phyloP scores from a whole-genome alignment of 345 rosid species.

The Capsella bursapastoris region DNA sequence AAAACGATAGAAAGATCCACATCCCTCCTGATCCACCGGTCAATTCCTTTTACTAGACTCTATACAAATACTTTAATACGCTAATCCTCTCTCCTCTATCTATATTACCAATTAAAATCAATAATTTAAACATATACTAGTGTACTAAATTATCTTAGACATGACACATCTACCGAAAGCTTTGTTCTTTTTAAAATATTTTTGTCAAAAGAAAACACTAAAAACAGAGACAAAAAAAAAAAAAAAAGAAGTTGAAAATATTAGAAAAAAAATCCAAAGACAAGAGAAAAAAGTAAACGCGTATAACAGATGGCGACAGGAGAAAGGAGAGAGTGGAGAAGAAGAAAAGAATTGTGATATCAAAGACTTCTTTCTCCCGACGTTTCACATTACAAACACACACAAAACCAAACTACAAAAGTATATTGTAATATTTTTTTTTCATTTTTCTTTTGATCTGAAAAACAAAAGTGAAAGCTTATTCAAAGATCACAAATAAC shows the following conservation, averaged over 20 bases:
- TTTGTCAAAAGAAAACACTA: conserved; percentile 31
- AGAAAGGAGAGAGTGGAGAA: conserved; percentile 44
- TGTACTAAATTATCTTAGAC: neutral
- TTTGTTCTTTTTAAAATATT: neutral
- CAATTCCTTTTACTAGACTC: conserved; percentile 1
- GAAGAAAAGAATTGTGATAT: conserved; percentile 41
- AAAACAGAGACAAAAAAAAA: conserved; percentile 4
- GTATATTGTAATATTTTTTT: neutral
- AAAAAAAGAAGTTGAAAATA: neutral
- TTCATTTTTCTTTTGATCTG: conserved; percentile 37
- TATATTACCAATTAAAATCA: conserved; percentile 8
- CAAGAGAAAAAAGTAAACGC: conserved; percentile 65
- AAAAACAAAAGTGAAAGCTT: conserved; percentile 35
- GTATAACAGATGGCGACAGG: conserved; percentile 75
- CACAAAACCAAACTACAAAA: conserved; percentile 39
- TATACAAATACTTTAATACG: conserved; percentile 8
- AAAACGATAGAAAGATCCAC: conserved; percentile 40
- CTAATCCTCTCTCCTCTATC: conserved; percentile 6
- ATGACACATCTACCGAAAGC: conserved; percentile 33
- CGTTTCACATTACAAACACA: conserved; percentile 68
- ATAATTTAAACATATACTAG: conserved; percentile 13
- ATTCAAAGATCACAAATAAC: conserved; percentile 1
- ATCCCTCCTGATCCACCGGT: conserved; percentile 21
- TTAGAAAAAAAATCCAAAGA: conserved; percentile 20
- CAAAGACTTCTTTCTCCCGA: conserved; percentile 45